These are phyloP conservation scores for Exophiala oligosperma DNA, from an alignment of 2,329 filamentous ascomycete species.

Conservation along the genomic window DNA sequence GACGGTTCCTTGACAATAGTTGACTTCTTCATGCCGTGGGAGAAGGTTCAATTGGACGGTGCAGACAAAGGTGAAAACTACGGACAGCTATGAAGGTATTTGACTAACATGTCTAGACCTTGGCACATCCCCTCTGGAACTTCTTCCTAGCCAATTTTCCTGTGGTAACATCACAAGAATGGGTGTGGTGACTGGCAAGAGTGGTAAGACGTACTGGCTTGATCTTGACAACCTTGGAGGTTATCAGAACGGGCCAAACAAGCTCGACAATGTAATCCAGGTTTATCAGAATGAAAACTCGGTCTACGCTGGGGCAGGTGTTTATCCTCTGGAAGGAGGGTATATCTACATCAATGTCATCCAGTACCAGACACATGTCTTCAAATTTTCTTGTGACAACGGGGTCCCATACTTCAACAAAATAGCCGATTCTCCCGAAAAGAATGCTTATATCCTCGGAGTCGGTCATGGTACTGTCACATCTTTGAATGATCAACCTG, in stretches of 20 bases:
- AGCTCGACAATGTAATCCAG: constrained; percentile 40
- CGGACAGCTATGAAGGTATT: not conserved
- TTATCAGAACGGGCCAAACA: constrained; percentile 40
- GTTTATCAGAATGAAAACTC: constrained; percentile 36
- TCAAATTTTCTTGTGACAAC: constrained; percentile 36
- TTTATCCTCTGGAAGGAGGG: constrained; percentile 46
- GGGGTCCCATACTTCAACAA: constrained; percentile 36
- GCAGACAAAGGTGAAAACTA: constrained; percentile 41
- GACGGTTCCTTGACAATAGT: constrained; percentile 44
- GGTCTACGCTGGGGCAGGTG: constrained; percentile 41
- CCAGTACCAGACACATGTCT: constrained; percentile 32
- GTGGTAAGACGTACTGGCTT: constrained; percentile 46
- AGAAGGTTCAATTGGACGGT: constrained; percentile 51
- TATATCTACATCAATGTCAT: constrained; percentile 43
- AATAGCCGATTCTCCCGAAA: constrained; percentile 33
- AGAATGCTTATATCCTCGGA: constrained; percentile 35
- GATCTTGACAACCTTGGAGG: constrained; percentile 46
- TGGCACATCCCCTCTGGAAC: constrained; percentile 36
- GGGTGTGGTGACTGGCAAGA: constrained; percentile 54
- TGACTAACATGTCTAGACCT: constrained; percentile 38
- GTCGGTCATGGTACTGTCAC: constrained; percentile 35
- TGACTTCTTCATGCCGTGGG: constrained; percentile 58
- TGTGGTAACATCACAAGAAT: constrained; percentile 43
- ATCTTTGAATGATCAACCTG: constrained; percentile 27
- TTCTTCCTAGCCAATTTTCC: constrained; percentile 24